A percentile compares a stretch with the other conserved stretches of the same genome.
Conservation (phyloP, 768 basidiomycete species). For the Crepidotus variabilis region DNA sequence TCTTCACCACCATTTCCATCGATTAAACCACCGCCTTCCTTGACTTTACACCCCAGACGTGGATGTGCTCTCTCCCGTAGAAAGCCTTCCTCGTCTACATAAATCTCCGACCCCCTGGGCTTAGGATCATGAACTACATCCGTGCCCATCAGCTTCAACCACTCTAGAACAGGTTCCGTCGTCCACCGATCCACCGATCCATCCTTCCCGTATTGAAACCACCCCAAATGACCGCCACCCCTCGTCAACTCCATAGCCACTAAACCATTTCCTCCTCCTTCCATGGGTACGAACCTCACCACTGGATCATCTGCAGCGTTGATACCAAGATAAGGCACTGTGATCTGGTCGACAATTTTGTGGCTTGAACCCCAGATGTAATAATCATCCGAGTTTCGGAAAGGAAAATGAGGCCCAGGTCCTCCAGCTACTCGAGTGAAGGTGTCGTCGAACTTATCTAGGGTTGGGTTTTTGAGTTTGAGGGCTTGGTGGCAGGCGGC, state of each 20-base stretch:
- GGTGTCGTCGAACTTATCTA: constrained; percentile 56
- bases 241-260: constrained; percentile 60
- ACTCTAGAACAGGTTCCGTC: constrained; percentile 68
- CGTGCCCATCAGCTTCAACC: constrained; percentile 57
- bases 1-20: constrained; percentile 49
- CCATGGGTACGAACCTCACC: constrained; percentile 57
- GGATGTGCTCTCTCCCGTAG: constrained; percentile 55
- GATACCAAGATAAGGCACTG: constrained; percentile 72
- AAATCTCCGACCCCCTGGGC: constrained; percentile 28
- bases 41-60: constrained; percentile 53
- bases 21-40: constrained; percentile 50
- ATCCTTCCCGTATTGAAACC: constrained; percentile 57
- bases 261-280: constrained; percentile 47
- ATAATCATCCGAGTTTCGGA: constrained; percentile 41
- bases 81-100: constrained; percentile 53
- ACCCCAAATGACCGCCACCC: constrained; percentile 77
- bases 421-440: constrained; percentile 71
- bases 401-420: constrained; percentile 52
- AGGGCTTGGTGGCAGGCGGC: constrained; percentile 43
- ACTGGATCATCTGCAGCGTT: constrained; percentile 80
- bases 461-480: constrained; percentile 46
- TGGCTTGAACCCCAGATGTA: constrained; percentile 58
- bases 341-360: constrained; percentile 51
- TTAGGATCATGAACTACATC: constrained; percentile 37
- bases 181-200: constrained; percentile 56